Evolutionary conservation across 768 basidiomycete genomes (phyloP), one percentile per base, ranked within the genome.

Genomic region (Tulasnella sp.): DNA sequence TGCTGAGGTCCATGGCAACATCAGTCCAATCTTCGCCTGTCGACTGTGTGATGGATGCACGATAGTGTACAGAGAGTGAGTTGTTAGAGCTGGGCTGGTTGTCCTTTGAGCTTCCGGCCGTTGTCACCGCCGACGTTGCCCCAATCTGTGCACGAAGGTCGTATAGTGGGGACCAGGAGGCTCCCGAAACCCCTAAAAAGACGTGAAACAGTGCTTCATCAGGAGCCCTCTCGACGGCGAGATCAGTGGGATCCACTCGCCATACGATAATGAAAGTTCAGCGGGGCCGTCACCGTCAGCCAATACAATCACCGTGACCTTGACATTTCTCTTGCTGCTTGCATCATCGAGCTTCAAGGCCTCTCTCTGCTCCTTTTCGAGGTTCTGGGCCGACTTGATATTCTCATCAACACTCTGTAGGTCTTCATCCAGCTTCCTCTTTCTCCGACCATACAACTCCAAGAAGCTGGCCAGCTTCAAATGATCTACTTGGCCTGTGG

Each of bases 151-250:
- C 80, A 58, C 80, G 77, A 0, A 84, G 73, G 60, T 83, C 82
- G 64, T 84, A 83, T 1, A 73, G 74, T 1, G 81, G 78, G 12
- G 66, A 66, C 81, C 81, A 83, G 21, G 66, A 67, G 0, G 76
- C 78, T 38, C 75, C 69, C 43, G 67, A 70, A n/a, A 84, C 80
- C 52, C 80, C 82, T 31, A 30, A 31, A 44, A 5, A 29, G 60
- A 51, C 8, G 11, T 8, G 49, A 15, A 4, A 2, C 34, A 15
- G 11, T 53, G 53, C 17, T 55, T 30, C 10, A 42, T 51, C 55
- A 43, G 53, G 31, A 12, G 53, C 1, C 22, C 44, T 41, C 5
- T 43, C 12, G 43, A 17, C 42, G 42, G 8, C 4, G 31, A 53
- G 0, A 11, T 19, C n/a, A n/a, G 24, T 15, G 31, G 3, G n/a